phyloP scores from a whole-genome alignment of 371 early-diverging fungal species.

The Mortierella sp. region DNA sequence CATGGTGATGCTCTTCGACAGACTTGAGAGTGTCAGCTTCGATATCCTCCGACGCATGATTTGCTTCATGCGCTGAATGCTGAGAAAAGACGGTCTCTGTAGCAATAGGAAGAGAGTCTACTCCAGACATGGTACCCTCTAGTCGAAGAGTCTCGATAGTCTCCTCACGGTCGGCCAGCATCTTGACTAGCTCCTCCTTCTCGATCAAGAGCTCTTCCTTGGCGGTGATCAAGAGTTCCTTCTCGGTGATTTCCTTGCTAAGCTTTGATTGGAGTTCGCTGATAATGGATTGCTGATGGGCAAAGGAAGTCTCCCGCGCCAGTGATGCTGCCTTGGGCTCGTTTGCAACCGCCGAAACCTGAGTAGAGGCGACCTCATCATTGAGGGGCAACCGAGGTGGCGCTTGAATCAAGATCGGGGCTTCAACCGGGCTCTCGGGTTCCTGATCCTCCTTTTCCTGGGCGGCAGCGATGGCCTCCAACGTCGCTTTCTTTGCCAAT shows the following conservation, averaged over 20 bases:
- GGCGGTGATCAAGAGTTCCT: constrained; percentile 33
- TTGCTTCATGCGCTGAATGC: not conserved
- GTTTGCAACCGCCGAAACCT: constrained; percentile 2
- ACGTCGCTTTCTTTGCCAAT: constrained; percentile 20
- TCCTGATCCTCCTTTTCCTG: constrained; percentile 35
- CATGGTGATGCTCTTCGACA: not conserved
- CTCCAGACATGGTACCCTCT: constrained; percentile 51
- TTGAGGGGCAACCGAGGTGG: constrained; percentile 36
- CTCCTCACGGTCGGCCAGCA: constrained; percentile 66
- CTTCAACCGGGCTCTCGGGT: constrained; percentile 30
- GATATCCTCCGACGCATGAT: constrained; percentile 23
- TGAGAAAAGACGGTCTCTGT: constrained; percentile 6
- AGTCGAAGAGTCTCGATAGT: constrained; percentile 70
- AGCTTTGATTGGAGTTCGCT: constrained; percentile 46
- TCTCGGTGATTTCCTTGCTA: constrained; percentile 39
- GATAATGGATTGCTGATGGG: constrained; percentile 51
- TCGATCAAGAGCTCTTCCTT: constrained; percentile 25
- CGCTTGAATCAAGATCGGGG: constrained; percentile 47
- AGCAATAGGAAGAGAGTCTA: not conserved
- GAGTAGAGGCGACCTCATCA: constrained; percentile 5
- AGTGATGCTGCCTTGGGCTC: constrained; percentile 46
- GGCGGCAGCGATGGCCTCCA: constrained; percentile 42
- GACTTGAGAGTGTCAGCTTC: constrained; percentile 42
- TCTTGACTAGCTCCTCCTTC: constrained; percentile 59
- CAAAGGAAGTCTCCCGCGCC: constrained; percentile 53